Base-by-base conservation (phyloP, 345 rosid genomes). In the Raphanus raphanistrum region DNA sequence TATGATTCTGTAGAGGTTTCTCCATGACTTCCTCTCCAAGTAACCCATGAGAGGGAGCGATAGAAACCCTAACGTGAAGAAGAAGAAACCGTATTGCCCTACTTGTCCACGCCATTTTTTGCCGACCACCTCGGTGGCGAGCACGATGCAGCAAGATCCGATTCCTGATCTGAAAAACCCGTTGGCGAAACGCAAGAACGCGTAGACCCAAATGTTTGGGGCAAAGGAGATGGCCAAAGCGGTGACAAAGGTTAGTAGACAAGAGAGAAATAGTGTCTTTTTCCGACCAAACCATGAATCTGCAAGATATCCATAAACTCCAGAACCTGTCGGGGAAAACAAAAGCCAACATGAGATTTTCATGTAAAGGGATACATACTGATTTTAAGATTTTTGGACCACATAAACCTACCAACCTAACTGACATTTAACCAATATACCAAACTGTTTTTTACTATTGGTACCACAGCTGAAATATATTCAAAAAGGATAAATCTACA, bases 61-160 rank as follows among this genome's bases (percentile, higher is more conserved):
- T 25, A 88, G 70, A 64, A 92, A 88, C 13, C 97, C 96, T 9
- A 66, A 73, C 3, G 94, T 78, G 90, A 88, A 90, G 79, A 92
- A 85, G 76, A 89, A 85, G 86, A 92, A 90, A 26, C 94, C 92
- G 35, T 82, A 90, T 52, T 90, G 92, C 4, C 97, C 92, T 4
- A 89, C 91, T 76, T 87, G 93, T 2, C 94, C 91, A 0, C 96
- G 82, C 90, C 92, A 87, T 79, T 90, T 90, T 1, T 88, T 84
- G 29, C 94, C 91, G 1, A 92, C 97, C 0, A 76, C 84, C 68
- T 90, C 96, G 0, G 96, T 90, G 0, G 93, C 79, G 0, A 92
- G 90, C 31, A 92, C 98, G 17, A 90, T 87, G 32, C 92, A 89
- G 71, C 90, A 84, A 6, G 90, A 87, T 0, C 91, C 90, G 28